Evolutionary conservation across 176 grass and related monocot species (phyloP).

Genomic region (Oryza rufipogon): DNA sequence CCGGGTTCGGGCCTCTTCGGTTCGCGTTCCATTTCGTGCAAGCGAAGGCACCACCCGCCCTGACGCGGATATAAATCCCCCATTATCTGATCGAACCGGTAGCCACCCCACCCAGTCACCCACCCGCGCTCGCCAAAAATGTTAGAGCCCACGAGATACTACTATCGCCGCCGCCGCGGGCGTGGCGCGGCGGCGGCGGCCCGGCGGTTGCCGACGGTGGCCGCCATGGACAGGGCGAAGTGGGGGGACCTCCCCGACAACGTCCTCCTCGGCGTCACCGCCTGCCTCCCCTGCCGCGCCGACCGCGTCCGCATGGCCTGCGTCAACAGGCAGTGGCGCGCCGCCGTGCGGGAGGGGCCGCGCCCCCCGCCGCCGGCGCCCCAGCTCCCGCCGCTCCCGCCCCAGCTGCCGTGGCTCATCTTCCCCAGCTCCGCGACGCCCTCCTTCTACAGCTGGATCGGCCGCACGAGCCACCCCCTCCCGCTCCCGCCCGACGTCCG

Average conservation of each 20-base stretch:
- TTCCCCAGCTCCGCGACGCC: constrained; percentile 44
- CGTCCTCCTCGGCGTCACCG: constrained; percentile 37
- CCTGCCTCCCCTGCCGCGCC: constrained; percentile 32
- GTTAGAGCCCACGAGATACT: not conserved
- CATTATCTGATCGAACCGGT: not conserved
- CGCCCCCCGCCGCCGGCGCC: not conserved
- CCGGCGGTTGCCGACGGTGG: not conserved
- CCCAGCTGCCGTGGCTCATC: constrained; percentile 51
- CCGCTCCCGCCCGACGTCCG: constrained; percentile 39
- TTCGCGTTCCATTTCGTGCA: not conserved
- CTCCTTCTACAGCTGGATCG: constrained; percentile 42
- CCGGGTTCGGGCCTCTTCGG: too few relatives aligned
- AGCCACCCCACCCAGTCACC: too few relatives aligned
- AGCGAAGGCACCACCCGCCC: not conserved
- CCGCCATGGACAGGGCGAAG: not conserved
- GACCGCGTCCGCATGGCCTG: constrained; percentile 44
- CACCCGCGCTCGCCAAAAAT: not conserved
- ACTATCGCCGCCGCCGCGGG: not conserved
- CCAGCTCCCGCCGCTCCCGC: constrained; percentile 1
- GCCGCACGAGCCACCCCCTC: constrained; percentile 5
- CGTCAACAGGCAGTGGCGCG: constrained; percentile 8
- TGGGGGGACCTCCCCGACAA: constrained; percentile 35
- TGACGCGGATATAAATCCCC: not conserved
- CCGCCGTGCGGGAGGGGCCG: not conserved
- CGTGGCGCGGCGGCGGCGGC: not conserved